Conservation (phyloP, 495 filamentous ascomycete species). For the Penicillium alfredii region DNA sequence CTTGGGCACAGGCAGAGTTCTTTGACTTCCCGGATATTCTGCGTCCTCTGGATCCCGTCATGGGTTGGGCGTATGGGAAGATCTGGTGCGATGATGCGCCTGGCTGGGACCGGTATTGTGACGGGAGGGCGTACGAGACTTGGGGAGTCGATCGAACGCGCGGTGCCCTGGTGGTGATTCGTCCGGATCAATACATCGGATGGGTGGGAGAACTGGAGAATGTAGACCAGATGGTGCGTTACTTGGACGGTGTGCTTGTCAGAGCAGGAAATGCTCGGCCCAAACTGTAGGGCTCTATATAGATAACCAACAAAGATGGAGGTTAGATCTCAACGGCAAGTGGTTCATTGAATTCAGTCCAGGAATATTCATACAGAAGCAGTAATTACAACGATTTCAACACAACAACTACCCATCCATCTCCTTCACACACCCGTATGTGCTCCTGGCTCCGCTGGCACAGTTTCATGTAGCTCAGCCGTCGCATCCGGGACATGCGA, state of each 20-base stretch:
- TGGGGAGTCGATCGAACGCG: conserved; percentile 53
- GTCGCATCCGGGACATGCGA: conserved; percentile 10
- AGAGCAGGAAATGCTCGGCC: no score
- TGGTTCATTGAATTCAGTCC: no score
- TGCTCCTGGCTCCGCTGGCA: no score
- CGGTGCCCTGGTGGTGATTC: conserved; percentile 52
- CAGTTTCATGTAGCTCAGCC: background rate
- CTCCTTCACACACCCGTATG: no score
- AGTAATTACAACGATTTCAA: no score
- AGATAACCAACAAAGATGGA: no score
- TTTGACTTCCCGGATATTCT: conserved; percentile 53
- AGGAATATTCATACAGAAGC: no score
- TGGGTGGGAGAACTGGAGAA: conserved; percentile 54
- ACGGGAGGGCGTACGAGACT: conserved; percentile 54
- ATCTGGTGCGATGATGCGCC: conserved; percentile 59
- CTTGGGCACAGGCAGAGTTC: conserved; percentile 45
- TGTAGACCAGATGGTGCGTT: conserved; percentile 33
- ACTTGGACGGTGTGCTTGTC: conserved; percentile 26
- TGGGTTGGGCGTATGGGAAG: conserved; percentile 58
- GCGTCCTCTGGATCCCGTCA: conserved; percentile 45
- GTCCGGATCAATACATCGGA: conserved; percentile 62
- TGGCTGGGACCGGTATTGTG: conserved; percentile 49
- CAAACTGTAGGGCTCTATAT: no score
- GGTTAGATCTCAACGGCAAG: no score
- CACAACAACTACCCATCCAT: no score